Conservation (phyloP, 148 eudicot genomes). For the Rhododendron simsii region DNA sequence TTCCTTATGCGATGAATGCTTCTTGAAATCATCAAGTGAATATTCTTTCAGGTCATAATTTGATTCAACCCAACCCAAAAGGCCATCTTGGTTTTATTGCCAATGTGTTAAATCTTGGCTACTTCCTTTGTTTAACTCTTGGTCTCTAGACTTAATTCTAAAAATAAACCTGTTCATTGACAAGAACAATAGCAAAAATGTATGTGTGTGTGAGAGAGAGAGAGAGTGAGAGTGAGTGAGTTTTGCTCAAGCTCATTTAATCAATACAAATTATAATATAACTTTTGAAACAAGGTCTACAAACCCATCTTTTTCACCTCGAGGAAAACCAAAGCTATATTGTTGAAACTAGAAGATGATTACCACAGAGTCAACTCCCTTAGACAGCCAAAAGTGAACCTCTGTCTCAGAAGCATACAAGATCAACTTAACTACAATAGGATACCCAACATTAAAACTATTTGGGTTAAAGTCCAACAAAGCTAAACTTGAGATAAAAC, state of each 20-base stretch:
- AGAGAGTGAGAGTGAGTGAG: no score
- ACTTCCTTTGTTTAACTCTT: no score
- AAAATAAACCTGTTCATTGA: background rate
- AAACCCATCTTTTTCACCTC: background rate
- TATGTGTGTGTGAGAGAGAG: background rate
- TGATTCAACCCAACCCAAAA: no score
- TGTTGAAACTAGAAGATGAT: background rate
- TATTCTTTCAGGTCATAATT: no score
- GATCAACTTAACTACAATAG: background rate
- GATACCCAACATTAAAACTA: background rate
- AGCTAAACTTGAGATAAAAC: background rate
- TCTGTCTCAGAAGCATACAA: background rate
- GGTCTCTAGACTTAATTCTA: background rate
- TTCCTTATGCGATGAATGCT: no score
- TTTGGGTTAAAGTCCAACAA: slow-evolving; percentile 10
- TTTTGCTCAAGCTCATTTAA: background rate
- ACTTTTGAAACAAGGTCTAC: background rate
- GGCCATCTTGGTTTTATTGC: background rate
- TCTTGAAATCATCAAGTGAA: no score
- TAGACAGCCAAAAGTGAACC: background rate
- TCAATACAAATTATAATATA: background rate
- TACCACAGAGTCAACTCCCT: no score
- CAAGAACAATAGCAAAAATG: background rate
- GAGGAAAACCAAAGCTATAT: background rate
- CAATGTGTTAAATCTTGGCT: background rate